phyloP scores from a whole-genome alignment of 2,329 filamentous ascomycete genomes.

The Geosmithia morbida region DNA sequence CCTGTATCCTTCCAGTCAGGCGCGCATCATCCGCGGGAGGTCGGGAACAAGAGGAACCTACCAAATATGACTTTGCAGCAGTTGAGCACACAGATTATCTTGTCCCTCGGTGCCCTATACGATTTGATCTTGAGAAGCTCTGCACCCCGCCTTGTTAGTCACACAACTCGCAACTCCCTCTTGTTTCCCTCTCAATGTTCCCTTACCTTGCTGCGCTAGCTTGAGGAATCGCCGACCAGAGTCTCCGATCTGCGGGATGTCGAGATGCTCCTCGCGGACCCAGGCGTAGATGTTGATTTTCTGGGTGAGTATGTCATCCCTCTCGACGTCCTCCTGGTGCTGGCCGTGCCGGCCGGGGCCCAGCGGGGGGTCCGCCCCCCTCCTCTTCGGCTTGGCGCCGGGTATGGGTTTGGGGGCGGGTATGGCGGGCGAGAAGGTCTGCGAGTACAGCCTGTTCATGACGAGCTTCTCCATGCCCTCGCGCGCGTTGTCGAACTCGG shows the following conservation, averaged over 20 bases:
- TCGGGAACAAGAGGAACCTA: constrained; percentile 21
- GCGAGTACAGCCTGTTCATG: constrained; percentile 92
- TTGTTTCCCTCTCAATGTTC: background rate
- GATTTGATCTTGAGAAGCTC: constrained; percentile 93
- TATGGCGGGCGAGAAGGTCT: constrained; percentile 94
- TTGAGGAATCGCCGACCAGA: constrained; percentile 79
- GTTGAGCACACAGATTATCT: constrained; percentile 95
- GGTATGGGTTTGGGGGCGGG: constrained; percentile 62
- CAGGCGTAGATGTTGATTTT: constrained; percentile 96
- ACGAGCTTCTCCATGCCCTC: constrained; percentile 99
- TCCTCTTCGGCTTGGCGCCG: constrained; percentile 52
- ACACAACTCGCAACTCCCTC: background rate
- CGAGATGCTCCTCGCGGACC: constrained; percentile 84
- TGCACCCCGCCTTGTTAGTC: constrained; percentile 17
- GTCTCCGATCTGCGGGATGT: constrained; percentile 73
- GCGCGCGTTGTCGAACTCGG: constrained; percentile 93
- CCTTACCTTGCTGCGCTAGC: constrained; percentile 69
- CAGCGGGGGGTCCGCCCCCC: constrained; percentile 52
- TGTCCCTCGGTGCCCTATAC: constrained; percentile 92
- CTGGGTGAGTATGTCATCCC: constrained; percentile 88
- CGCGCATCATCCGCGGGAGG: no score
- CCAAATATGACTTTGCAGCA: constrained; percentile 99
- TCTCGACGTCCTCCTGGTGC: constrained; percentile 94
- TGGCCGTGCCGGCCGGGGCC: constrained; percentile 82
- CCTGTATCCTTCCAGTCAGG: no score